These are phyloP conservation scores for Talaromyces stipitatus DNA, from an alignment of 495 filamentous ascomycete species.

Conservation along the genomic window DNA sequence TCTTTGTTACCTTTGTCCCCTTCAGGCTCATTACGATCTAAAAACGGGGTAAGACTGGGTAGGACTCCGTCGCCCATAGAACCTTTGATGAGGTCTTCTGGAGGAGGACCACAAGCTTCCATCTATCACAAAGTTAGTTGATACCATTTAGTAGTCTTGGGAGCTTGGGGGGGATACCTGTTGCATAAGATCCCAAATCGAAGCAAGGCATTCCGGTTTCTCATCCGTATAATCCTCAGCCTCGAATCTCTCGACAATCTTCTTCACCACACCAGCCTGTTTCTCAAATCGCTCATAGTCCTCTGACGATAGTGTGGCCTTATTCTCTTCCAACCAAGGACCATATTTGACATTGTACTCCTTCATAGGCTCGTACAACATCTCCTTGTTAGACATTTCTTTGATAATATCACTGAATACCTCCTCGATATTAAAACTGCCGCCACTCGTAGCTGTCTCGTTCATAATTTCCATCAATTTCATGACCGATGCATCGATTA, in stretches of 20 bases:
- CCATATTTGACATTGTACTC: conserved; percentile 89
- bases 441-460: conserved; percentile 51
- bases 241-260: conserved; percentile 89
- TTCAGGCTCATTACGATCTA: conserved; percentile 23
- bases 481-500: conserved; percentile 67
- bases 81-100: conserved; percentile 66
- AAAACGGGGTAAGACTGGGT: conserved; percentile 49
- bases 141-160: conserved; percentile 2
- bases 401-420: conserved; percentile 98
- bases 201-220: conserved; percentile 75
- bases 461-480: conserved; percentile 83
- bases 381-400: conserved; percentile 95
- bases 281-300: conserved; percentile 73
- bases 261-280: conserved; percentile 72
- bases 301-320: conserved; percentile 49
- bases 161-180: conserved; percentile 50
- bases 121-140: conserved; percentile 45
- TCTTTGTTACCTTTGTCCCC: conserved; percentile 8
- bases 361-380: conserved; percentile 97
- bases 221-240: conserved; percentile 68
- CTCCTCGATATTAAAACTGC: conserved; percentile 83
- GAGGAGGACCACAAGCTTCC: conserved; percentile 90
- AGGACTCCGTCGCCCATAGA: not conserved
- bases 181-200: conserved; percentile 95
- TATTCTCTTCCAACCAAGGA: conserved; percentile 76